phyloP scores from a whole-genome alignment of 169 alveolate species.

The Theileria parva region DNA sequence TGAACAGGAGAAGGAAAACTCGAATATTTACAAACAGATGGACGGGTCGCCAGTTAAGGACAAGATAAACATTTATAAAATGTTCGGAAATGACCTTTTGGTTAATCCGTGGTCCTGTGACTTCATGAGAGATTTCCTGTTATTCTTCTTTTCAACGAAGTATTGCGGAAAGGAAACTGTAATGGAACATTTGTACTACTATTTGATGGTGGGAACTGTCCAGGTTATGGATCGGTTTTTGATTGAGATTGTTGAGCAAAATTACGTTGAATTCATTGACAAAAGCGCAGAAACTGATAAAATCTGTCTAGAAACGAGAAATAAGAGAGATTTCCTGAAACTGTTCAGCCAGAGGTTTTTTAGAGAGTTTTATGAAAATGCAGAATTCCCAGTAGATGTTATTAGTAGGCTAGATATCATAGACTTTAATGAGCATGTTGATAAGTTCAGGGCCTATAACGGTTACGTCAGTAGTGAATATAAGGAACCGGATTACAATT shows the following conservation, averaged over 20 bases:
- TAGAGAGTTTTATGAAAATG: constrained; percentile 25
- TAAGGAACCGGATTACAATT: background rate
- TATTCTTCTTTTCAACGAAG: background rate
- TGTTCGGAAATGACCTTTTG: background rate
- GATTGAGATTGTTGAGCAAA: background rate
- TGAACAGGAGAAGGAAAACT: background rate
- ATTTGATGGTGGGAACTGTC: constrained; percentile 1
- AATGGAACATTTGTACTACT: constrained; percentile 9
- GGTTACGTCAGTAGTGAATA: constrained; percentile 1
- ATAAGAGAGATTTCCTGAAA: constrained; percentile 30
- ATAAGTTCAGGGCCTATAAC: constrained; percentile 22
- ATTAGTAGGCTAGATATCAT: constrained; percentile 21
- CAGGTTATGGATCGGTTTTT: constrained; percentile 22
- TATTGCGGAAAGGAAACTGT: background rate
- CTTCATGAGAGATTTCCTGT: constrained; percentile 13
- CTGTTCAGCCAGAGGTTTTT: constrained; percentile 26
- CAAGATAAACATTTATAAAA: constrained; percentile 2
- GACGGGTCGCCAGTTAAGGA: background rate
- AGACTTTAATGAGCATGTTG: constrained; percentile 26
- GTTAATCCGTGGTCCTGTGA: constrained; percentile 29
- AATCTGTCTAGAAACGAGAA: background rate
- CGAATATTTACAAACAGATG: background rate
- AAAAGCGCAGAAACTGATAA: background rate
- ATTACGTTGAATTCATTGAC: constrained; percentile 5
- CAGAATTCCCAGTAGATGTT: constrained; percentile 35